Evolutionary conservation across 768 basidiomycete genomes (phyloP), one percentile per base, ranked within the genome.

Genomic region (Suillus discolor): DNA sequence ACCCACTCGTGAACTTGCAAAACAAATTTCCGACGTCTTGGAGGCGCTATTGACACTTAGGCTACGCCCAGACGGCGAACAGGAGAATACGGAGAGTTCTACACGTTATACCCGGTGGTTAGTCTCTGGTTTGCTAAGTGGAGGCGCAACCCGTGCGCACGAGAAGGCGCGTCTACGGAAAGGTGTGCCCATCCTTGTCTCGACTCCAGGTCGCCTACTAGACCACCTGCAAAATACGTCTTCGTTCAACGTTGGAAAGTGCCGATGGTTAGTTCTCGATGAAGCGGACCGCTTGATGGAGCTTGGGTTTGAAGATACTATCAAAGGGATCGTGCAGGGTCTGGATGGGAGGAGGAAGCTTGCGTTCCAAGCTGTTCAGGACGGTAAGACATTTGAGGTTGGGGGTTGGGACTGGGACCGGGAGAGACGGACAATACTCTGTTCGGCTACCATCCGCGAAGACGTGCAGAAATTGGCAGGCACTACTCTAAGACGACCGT

Each of bases 281-380:
- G 97, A 99, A 80, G 96, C 97, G 7, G 97, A 99, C 78, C 84
- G 96, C 49, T 80, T 99, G 61, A 99, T 99, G 96, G 96, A 99
- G 68, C 87, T 99, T 51, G 97, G 97, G 0, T 99, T 99, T 68
- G 96, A 97, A 75, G 96, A 99, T 73, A 94, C 95, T 0, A 92
- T 99, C 71, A 87, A 85, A 64, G 95, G 94, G 1, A 97, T 99
- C 68, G 80, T 99, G 42, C 86, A 90, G 71, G 90, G 91, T 12
- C 77, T 99, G 25, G 95, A 98, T 65, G 95, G 94, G 0, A 85
- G 94, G 61, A 78, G 87, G 61, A 89, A 87, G 68, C 81, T 96
- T 8, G 94, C 93, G 6, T 64, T 75, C 55, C 85, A 88, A 70
- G 93, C 90, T 0, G 81, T 87, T 61, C 78, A 84, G 67, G 88